Conservation (phyloP, 805 yeast genomes). For the Candida mattraensis region DNA sequence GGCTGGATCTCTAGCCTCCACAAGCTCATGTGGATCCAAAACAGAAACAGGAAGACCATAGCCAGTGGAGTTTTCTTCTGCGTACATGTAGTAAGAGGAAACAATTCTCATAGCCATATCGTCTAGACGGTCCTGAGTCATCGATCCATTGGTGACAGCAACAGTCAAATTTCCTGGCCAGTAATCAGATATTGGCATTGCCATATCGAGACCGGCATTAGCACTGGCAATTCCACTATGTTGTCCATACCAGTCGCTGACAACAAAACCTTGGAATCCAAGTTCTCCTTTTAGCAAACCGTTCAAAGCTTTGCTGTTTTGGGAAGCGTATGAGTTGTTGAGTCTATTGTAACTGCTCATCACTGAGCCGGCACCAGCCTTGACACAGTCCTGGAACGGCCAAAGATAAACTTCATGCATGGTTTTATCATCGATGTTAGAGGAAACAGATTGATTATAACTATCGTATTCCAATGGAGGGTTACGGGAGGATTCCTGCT, state of each 20-base stretch:
- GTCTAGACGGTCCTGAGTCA: constrained; percentile 51
- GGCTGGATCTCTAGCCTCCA: constrained; percentile 50
- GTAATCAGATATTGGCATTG: constrained; percentile 55
- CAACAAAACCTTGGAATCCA: constrained; percentile 68
- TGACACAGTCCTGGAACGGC: constrained; percentile 66
- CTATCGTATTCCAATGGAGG: constrained; percentile 33
- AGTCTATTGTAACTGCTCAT: constrained; percentile 61
- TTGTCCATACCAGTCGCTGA: constrained; percentile 68
- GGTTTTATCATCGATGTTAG: constrained; percentile 58
- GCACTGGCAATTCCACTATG: constrained; percentile 57
- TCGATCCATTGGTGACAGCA: constrained; percentile 54
- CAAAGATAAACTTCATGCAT: constrained; percentile 62
- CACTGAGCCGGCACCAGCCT: constrained; percentile 60
- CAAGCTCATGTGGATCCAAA: constrained; percentile 52
- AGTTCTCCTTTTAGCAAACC: constrained; percentile 57
- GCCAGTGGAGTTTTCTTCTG: constrained; percentile 37
- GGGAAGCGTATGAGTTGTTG: constrained; percentile 58
- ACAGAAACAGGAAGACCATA: constrained; percentile 49
- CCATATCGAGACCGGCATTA: constrained; percentile 62
- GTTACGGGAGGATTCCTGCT: constrained; percentile 56
- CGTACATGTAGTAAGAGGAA: constrained; percentile 53
- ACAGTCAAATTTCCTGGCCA: constrained; percentile 55
- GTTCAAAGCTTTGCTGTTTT: constrained; percentile 55
- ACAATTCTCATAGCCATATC: constrained; percentile 64
- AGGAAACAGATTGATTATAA: constrained; percentile 44